Evolutionary conservation across 2,329 filamentous ascomycete species (phyloP).

Genomic region (Helicocarpus griseus): DNA sequence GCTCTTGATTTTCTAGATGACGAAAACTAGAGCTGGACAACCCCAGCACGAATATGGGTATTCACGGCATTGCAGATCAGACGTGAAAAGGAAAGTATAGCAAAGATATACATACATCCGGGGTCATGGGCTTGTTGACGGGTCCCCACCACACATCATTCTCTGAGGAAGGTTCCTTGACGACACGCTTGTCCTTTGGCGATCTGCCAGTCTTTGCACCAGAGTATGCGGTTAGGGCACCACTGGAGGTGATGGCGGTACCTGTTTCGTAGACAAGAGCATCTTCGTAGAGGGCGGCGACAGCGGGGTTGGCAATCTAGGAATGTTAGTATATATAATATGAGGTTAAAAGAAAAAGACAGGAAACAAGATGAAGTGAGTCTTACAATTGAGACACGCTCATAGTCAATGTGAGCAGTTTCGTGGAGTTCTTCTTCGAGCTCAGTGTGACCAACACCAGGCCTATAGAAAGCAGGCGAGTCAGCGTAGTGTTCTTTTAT

Average conservation of each 20-base stretch:
- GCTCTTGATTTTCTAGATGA: background rate
- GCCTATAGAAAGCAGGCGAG: constrained; percentile 42
- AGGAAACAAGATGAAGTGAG: background rate
- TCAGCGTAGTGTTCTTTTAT: constrained; percentile 6
- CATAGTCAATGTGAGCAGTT: constrained; percentile 97
- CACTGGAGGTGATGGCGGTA: constrained; percentile 90
- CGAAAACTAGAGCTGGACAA: constrained; percentile 6
- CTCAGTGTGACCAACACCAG: constrained; percentile 82
- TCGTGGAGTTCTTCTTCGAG: constrained; percentile 97
- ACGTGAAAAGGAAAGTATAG: background rate
- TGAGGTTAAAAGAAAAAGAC: constrained; percentile 5
- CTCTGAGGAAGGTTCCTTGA: constrained; percentile 81
- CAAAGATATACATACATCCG: constrained; percentile 63
- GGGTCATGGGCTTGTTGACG: constrained; percentile 97
- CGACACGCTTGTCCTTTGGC: constrained; percentile 93
- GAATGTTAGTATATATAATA: background rate
- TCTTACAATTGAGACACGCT: constrained; percentile 91
- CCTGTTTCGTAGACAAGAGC: constrained; percentile 95
- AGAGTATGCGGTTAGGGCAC: constrained; percentile 93
- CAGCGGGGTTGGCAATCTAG: constrained; percentile 79
- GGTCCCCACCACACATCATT: constrained; percentile 98
- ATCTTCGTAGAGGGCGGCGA: constrained; percentile 96
- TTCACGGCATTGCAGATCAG: constrained; percentile 9
- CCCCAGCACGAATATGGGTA: background rate
- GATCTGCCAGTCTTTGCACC: constrained; percentile 97